Percentiles rank a stretch among this genome's conserved stretches.
phyloP scores from a whole-genome alignment of 2,329 filamentous ascomycete species.

The Penicillium expansum region DNA sequence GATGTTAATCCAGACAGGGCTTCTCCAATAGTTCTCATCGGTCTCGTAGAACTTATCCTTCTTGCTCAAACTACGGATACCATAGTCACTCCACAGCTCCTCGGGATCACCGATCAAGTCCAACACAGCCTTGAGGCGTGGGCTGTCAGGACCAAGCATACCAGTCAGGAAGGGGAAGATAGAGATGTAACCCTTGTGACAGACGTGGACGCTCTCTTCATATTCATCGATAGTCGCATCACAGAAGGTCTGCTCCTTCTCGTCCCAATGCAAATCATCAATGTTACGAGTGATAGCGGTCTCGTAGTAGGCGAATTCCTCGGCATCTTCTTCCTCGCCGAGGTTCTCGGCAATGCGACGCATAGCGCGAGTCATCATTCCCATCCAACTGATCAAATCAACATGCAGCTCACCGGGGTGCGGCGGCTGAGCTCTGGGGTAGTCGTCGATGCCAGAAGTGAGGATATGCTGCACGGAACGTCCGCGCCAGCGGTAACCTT shows the following conservation, averaged over 20 bases:
- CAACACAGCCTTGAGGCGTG: conserved; percentile 70
- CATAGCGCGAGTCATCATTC: conserved; percentile 89
- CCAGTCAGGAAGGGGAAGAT: conserved; percentile 90
- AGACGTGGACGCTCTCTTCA: conserved; percentile 84
- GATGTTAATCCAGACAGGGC: conserved; percentile 92
- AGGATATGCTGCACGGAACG: conserved; percentile 82
- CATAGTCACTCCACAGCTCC: conserved; percentile 84
- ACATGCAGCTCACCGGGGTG: conserved; percentile 95
- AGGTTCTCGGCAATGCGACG: conserved; percentile 74
- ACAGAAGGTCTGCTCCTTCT: conserved; percentile 78
- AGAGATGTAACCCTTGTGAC: conserved; percentile 94
- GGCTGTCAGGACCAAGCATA: conserved; percentile 69
- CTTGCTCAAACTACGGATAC: conserved; percentile 86
- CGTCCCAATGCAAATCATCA: conserved; percentile 89
- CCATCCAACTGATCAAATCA: conserved; percentile 94
- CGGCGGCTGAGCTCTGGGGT: conserved; percentile 87
- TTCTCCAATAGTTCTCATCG: conserved; percentile 95
- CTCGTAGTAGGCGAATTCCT: conserved; percentile 68
- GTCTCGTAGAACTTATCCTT: conserved; percentile 81
- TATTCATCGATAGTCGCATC: conserved; percentile 94
- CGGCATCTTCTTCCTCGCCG: conserved; percentile 71
- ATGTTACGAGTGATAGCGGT: conserved; percentile 80
- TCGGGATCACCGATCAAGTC: conserved; percentile 76
- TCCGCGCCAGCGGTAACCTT: conserved; percentile 93
- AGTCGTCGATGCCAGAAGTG: conserved; percentile 93